Evolutionary conservation across 2,329 filamentous ascomycete genomes (phyloP).

Genomic region (Leptoxyphium fumago): DNA sequence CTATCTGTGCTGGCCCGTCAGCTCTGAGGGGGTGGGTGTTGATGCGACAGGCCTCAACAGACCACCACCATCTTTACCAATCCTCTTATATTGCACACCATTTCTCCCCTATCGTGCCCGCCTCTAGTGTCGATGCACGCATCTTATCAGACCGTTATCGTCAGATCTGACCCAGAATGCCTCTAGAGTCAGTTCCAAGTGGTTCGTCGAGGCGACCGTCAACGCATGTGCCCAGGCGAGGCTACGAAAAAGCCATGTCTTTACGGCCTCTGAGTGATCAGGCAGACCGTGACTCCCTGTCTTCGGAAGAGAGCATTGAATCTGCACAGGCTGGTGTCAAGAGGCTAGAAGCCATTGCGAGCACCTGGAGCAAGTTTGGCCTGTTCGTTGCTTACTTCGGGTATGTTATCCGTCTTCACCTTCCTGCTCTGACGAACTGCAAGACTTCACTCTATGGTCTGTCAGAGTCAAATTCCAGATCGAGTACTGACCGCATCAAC

Average conservation of each 20-base stretch:
- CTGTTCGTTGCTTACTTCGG: slow-evolving; percentile 34
- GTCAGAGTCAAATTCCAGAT: too few relatives aligned
- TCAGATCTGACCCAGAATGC: too few relatives aligned
- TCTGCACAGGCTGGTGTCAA: slow-evolving; percentile 33
- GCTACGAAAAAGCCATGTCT: neutral
- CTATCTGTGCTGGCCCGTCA: too few relatives aligned
- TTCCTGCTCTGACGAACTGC: too few relatives aligned
- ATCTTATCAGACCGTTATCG: too few relatives aligned
- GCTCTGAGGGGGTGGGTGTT: too few relatives aligned
- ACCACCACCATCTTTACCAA: too few relatives aligned
- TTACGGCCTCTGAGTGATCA: neutral
- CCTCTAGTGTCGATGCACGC: too few relatives aligned
- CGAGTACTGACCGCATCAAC: neutral
- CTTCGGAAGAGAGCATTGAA: slow-evolving; percentile 11
- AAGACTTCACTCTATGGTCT: too few relatives aligned
- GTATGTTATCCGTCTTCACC: slow-evolving; percentile 7
- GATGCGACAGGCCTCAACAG: too few relatives aligned
- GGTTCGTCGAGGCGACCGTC: neutral
- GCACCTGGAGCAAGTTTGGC: slow-evolving; percentile 33
- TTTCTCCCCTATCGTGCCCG: too few relatives aligned
- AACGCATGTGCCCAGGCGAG: neutral
- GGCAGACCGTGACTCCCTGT: neutral
- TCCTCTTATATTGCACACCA: too few relatives aligned
- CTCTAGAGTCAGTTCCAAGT: neutral
- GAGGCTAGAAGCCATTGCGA: slow-evolving; percentile 33